A percentile compares a stretch with the other conserved stretches of the same genome.
phyloP scores from a whole-genome alignment of 176 grass and related monocot genomes.

The Sorghum bicolor region DNA sequence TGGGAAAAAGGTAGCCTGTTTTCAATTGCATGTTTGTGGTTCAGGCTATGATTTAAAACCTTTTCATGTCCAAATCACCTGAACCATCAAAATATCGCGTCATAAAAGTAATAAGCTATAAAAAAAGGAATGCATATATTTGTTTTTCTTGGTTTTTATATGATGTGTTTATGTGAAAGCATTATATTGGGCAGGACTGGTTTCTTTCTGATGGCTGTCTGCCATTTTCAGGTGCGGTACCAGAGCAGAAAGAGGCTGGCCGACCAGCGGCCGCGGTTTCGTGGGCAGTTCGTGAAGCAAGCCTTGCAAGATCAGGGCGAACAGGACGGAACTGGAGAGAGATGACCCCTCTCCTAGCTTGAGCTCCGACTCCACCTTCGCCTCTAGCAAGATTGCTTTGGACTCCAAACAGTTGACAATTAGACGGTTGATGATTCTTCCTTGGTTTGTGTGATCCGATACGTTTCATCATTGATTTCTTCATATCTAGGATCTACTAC shows the following conservation, averaged over 20 bases:
- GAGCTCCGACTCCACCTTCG: neutral
- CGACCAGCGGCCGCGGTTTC: slow-evolving; percentile 70
- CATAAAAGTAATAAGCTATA: neutral
- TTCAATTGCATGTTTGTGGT: slow-evolving; percentile 7
- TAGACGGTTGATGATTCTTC: slow-evolving; percentile 47
- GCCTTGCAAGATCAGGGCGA: slow-evolving; percentile 26
- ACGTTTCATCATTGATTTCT: slow-evolving; percentile 17
- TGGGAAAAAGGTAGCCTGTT: slow-evolving; percentile 74
- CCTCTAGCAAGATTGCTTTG: neutral
- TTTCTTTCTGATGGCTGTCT: slow-evolving; percentile 41
- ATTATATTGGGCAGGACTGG: neutral
- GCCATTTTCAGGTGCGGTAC: slow-evolving; percentile 68
- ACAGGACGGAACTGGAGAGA: slow-evolving; percentile 31
- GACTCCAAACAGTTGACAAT: neutral
- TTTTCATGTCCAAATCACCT: neutral
- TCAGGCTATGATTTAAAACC: neutral
- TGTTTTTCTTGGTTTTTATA: neutral
- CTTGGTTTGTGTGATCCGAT: slow-evolving; percentile 11
- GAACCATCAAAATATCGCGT: neutral
- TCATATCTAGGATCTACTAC: neutral
- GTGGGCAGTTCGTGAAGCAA: slow-evolving; percentile 76
- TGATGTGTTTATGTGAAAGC: neutral
- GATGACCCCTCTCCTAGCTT: slow-evolving; percentile 35
- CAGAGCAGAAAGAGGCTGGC: slow-evolving; percentile 77
- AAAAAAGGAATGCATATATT: neutral